These are phyloP conservation scores for Ogataea paradorogensis DNA, from an alignment of 805 yeast species.

Conservation along the genomic window DNA sequence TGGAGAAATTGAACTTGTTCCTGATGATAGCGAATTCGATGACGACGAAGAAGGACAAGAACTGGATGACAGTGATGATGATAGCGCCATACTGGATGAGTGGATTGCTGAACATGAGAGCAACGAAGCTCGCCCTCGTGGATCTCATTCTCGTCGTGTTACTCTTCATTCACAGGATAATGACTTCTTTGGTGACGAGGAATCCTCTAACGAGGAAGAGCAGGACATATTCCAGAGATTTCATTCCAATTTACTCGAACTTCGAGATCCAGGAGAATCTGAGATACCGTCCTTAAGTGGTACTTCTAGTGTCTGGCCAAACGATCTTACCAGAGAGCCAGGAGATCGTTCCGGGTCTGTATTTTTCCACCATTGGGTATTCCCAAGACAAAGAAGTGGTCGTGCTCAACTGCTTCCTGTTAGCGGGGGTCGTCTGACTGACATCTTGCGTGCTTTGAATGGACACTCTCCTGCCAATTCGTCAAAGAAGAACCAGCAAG, in stretches of 20 bases:
- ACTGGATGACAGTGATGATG: constrained; percentile 25
- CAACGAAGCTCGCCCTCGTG: constrained; percentile 21
- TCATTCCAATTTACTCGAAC: constrained; percentile 6
- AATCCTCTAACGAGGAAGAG: constrained; percentile 15
- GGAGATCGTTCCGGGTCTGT: constrained; percentile 11
- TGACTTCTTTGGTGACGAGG: constrained; percentile 14
- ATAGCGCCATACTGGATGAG: constrained; percentile 31
- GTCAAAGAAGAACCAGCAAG: constrained; percentile 18
- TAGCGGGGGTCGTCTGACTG: constrained; percentile 18
- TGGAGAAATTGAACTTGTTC: constrained; percentile 18
- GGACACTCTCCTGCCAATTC: constrained; percentile 12
- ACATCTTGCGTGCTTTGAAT: constrained; percentile 20
- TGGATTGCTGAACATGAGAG: constrained; percentile 33
- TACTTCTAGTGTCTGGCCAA: constrained; percentile 10
- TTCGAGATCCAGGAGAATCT: constrained; percentile 9
- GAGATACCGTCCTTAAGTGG: constrained; percentile 11
- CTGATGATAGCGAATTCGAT: constrained; percentile 16
- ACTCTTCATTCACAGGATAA: constrained; percentile 6
- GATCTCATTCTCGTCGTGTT: constrained; percentile 2
- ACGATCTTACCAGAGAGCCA: constrained; percentile 8
- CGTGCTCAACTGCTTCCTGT: constrained; percentile 14
- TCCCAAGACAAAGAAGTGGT: constrained; percentile 17
- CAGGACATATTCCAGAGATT: constrained; percentile 13
- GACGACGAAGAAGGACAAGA: constrained; percentile 28
- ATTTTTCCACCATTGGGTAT: constrained; percentile 11